Percentiles rank a stretch among this genome's conserved stretches.
Conservation (phyloP, 441 rosid species). For the Arabidopsis hybrid region DNA sequence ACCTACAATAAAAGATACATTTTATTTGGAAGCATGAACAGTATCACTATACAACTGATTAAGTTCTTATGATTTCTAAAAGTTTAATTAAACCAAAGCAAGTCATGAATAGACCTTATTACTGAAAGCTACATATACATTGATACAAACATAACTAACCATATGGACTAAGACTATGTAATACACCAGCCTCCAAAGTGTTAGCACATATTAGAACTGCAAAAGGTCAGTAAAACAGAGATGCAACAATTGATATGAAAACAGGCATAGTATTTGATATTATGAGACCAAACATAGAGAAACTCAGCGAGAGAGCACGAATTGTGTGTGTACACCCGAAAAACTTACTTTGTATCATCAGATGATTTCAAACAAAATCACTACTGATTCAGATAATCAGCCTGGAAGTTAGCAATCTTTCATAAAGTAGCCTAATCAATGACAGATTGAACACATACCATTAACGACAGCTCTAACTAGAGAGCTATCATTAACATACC, state of each 20-base stretch:
- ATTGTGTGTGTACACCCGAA: conserved; percentile 11
- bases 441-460: too few species aligned
- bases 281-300: conserved; percentile 15
- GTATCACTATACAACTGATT: conserved; percentile 55
- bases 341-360: conserved; percentile 46
- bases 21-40: conserved; percentile 80
- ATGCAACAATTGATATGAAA: background rate
- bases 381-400: conserved; percentile 36
- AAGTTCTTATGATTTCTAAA: conserved; percentile 31
- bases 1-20: conserved; percentile 98
- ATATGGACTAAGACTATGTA: background rate
- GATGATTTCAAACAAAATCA: conserved; percentile 48
- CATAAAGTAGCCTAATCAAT: conserved; percentile 1
- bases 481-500: background rate
- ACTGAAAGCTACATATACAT: conserved; percentile 11
- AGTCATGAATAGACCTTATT: background rate
- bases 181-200: conserved; percentile 9
- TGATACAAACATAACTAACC: conserved; percentile 9
- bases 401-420: conserved; percentile 42
- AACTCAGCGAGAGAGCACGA: background rate
- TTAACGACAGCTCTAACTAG: too few species aligned
- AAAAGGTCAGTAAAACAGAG: conserved; percentile 20
- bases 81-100: background rate
- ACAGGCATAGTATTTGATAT: conserved; percentile 4
- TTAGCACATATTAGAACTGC: conserved; percentile 30